phyloP scores from a whole-genome alignment of 108 stramenopile species.

The Pseudonitzschia multistriata region DNA sequence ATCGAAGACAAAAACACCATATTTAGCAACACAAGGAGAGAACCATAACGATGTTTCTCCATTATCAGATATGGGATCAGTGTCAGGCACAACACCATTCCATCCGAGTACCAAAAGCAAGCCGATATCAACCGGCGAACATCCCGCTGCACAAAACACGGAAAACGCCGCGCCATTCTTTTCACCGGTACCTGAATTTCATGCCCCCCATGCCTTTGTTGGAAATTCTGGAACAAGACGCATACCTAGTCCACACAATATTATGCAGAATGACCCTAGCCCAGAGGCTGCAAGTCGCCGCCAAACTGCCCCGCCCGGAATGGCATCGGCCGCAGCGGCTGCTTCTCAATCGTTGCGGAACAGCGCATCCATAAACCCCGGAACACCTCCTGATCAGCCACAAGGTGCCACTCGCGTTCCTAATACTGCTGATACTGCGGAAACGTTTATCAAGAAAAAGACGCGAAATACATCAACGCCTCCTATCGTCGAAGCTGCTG shows the following conservation, averaged over 20 bases:
- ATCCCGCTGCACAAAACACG: background rate
- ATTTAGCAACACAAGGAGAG: background rate
- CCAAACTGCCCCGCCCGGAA: constrained; percentile 11
- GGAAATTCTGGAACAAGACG: constrained; percentile 11
- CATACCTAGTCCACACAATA: constrained; percentile 11
- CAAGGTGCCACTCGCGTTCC: background rate
- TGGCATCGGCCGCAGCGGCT: constrained; percentile 9
- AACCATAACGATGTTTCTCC: background rate
- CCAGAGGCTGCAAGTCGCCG: background rate
- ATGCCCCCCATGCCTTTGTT: constrained; percentile 13
- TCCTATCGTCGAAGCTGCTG: constrained; percentile 4
- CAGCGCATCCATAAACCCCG: constrained; percentile 10
- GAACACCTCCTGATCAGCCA: constrained; percentile 17
- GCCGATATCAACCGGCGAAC: background rate
- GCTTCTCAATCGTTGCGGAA: constrained; percentile 17
- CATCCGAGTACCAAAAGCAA: constrained; percentile 4
- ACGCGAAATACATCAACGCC: constrained; percentile 26
- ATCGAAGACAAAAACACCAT: background rate
- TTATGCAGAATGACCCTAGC: background rate
- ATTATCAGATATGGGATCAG: background rate
- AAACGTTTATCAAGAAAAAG: constrained; percentile 25
- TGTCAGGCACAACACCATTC: background rate
- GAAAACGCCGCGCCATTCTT: background rate
- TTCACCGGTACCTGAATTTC: constrained; percentile 19
- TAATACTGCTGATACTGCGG: constrained; percentile 16